These are phyloP conservation scores for Candida incommunis DNA, from an alignment of 805 yeast species.

Conservation along the genomic window DNA sequence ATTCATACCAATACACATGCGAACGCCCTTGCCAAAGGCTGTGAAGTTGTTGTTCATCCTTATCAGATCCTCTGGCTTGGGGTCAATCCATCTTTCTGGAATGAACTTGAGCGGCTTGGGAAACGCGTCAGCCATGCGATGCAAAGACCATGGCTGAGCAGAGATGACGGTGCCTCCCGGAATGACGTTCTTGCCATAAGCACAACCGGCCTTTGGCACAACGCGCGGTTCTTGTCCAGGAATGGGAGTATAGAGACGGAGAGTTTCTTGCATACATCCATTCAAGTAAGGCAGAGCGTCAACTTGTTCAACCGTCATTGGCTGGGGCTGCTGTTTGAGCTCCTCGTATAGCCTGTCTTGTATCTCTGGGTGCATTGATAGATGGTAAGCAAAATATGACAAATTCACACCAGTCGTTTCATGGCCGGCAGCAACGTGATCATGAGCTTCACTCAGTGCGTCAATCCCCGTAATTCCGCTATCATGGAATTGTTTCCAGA, in stretches of 20 bases:
- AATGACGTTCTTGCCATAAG: conserved; percentile 15
- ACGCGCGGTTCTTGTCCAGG: conserved; percentile 63
- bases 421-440: conserved; percentile 66
- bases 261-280: conserved; percentile 48
- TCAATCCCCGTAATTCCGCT: conserved; percentile 16
- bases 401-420: conserved; percentile 60
- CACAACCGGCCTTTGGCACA: conserved; percentile 22
- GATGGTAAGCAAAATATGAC: conserved; percentile 42
- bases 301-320: conserved; percentile 21
- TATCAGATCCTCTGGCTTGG: conserved; percentile 25
- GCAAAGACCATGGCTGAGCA: conserved; percentile 53
- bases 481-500: conserved; percentile 11
- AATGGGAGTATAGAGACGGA: conserved; percentile 52
- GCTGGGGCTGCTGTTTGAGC: conserved; percentile 12
- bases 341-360: conserved; percentile 39
- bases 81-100: conserved; percentile 48
- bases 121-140: conserved; percentile 36
- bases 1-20: conserved; percentile 66
- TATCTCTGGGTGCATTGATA: conserved; percentile 35
- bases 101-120: conserved; percentile 35
- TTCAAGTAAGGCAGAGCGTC: conserved; percentile 44
- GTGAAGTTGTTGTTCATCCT: conserved; percentile 40
- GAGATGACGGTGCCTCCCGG: conserved; percentile 46
- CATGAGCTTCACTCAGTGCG: conserved; percentile 38
- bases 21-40: conserved; percentile 59